Conservation (phyloP, 2,329 filamentous ascomycete species). For the Pyrenophora graminea region DNA sequence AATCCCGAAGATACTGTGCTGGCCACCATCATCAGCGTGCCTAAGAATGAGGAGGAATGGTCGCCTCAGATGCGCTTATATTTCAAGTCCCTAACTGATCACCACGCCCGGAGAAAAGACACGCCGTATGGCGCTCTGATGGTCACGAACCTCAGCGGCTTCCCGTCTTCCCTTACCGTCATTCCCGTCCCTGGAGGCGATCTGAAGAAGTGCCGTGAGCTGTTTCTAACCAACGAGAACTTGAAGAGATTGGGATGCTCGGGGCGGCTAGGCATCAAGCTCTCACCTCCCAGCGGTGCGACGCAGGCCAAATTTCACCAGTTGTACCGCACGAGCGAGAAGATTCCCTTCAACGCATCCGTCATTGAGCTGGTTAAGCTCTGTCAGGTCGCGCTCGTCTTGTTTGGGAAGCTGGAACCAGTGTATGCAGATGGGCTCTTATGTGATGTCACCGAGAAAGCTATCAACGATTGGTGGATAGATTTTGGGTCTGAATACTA, state of each 20-base stretch:
- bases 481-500: slow-evolving; percentile 91
- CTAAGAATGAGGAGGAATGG: slow-evolving; percentile 78
- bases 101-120: slow-evolving; percentile 80
- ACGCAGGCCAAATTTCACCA: slow-evolving; percentile 91
- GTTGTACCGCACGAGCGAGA: slow-evolving; percentile 84
- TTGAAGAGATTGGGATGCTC: slow-evolving; percentile 91
- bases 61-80: slow-evolving; percentile 78
- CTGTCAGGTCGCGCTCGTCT: slow-evolving; percentile 83
- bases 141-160: slow-evolving; percentile 91
- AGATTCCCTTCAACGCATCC: slow-evolving; percentile 74
- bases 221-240: slow-evolving; percentile 93
- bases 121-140: slow-evolving; percentile 83
- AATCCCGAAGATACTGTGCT: slow-evolving; percentile 77
- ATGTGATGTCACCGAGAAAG: slow-evolving; percentile 89
- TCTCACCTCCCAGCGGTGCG: slow-evolving; percentile 76
- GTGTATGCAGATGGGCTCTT: slow-evolving; percentile 90
- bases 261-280: slow-evolving; percentile 80
- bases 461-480: slow-evolving; percentile 94
- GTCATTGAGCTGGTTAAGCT: slow-evolving; percentile 89
- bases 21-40: slow-evolving; percentile 80
- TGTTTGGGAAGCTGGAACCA: slow-evolving; percentile 85
- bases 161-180: slow-evolving; percentile 90
- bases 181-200: slow-evolving; percentile 88
- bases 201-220: slow-evolving; percentile 74
- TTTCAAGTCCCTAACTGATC: slow-evolving; percentile 83